Conservation (phyloP, 2,329 filamentous ascomycete species). For the Pleurostoma richardsiae region DNA sequence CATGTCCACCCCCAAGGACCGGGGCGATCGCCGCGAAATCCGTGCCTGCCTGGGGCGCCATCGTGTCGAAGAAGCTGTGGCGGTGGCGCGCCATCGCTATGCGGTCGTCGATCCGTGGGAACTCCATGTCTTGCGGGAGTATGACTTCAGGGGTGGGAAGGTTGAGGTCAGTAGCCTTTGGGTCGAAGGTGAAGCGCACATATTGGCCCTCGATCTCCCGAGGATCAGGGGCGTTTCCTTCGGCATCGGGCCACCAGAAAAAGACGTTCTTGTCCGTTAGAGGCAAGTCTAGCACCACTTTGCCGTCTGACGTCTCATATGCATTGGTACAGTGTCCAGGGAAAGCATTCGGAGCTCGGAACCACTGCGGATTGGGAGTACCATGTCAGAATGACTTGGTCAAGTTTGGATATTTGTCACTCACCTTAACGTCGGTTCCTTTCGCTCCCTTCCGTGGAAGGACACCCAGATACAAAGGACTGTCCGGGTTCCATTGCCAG, state of each 20-base stretch:
- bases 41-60: conserved; percentile 19
- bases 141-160: conserved; percentile 15
- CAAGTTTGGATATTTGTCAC: background rate
- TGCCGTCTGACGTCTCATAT: conserved; percentile 23
- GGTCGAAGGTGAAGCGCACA: conserved; percentile 18
- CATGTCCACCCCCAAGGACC: conserved; percentile 19
- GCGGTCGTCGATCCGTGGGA: conserved; percentile 22
- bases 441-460: conserved; percentile 15
- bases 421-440: conserved; percentile 24
- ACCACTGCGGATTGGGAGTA: conserved; percentile 23
- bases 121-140: conserved; percentile 14
- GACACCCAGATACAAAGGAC: conserved; percentile 15
- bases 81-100: conserved; percentile 12
- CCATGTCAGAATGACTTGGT: too few relatives aligned
- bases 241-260: conserved; percentile 32
- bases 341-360: conserved; percentile 25
- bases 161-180: conserved; percentile 13
- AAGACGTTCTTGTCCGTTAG: conserved; percentile 33
- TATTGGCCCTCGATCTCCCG: conserved; percentile 16
- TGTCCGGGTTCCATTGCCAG: conserved; percentile 28
- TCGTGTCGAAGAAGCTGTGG: conserved; percentile 22
- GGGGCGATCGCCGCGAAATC: conserved; percentile 20
- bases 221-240: conserved; percentile 26
- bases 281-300: conserved; percentile 26
- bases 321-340: conserved; percentile 29